Evolutionary conservation across 257 asterid species (phyloP).

Genomic region (Solanum habrochaites): DNA sequence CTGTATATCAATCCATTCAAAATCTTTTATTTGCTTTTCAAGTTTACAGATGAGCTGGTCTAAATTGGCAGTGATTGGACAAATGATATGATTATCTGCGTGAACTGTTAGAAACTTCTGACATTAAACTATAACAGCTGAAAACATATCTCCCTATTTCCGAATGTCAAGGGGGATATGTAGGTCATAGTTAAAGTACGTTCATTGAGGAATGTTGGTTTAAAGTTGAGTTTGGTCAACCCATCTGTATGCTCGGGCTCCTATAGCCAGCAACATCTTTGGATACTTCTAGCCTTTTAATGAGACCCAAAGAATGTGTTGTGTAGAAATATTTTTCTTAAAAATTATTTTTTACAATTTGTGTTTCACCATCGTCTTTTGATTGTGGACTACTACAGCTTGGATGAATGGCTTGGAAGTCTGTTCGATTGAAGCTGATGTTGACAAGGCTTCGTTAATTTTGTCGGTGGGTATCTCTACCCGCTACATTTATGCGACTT

Average conservation of each 20-base stretch:
- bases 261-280: not conserved
- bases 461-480: constrained; percentile 80
- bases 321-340: not conserved
- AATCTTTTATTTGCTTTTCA: not conserved
- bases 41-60: not conserved
- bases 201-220: not conserved
- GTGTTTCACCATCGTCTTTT: not conserved
- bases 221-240: not conserved
- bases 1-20: not conserved
- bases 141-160: not conserved
- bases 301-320: not conserved
- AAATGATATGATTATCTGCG: not conserved
- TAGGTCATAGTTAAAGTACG: not conserved
- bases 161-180: not conserved
- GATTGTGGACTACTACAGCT: constrained; percentile 30
- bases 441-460: constrained; percentile 39
- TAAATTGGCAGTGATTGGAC: not conserved
- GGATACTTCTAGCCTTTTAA: not conserved
- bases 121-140: not conserved
- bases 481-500: constrained; percentile 63
- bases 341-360: not conserved
- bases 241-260: not conserved
- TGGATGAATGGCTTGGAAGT: constrained; percentile 97
- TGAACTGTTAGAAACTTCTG: not conserved
- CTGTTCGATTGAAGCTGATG: constrained; percentile 68